Percentiles rank a stretch among this genome's conserved stretches.
These are phyloP conservation scores for Selaginella moellendorffii DNA, from an alignment of 75 land plant species.

Conservation along the genomic window DNA sequence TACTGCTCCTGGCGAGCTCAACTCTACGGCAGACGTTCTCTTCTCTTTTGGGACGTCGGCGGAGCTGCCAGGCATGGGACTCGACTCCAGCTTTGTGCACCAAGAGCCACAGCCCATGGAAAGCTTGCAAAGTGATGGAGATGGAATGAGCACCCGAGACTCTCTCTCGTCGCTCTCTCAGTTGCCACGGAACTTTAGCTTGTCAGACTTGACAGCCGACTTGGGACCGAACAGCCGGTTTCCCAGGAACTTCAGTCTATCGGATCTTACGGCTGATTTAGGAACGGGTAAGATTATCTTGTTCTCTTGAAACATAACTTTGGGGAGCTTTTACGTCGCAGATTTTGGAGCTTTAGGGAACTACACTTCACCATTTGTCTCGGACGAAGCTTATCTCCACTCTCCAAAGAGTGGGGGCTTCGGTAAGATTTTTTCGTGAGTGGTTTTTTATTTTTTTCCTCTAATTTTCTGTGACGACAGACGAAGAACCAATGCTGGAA, in stretches of 20 bases:
- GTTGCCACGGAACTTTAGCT: conserved; percentile 80
- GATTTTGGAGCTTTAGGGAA: conserved; percentile 69
- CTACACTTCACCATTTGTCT: conserved; percentile 71
- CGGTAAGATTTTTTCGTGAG: conserved; percentile 24
- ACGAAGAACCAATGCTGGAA: too few relatives aligned
- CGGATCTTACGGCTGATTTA: background rate
- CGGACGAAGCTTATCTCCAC: conserved; percentile 53
- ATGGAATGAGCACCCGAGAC: conserved; percentile 41
- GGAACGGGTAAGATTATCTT: background rate
- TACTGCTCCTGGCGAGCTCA: too few relatives aligned
- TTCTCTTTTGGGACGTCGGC: conserved; percentile 58
- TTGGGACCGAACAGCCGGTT: conserved; percentile 17
- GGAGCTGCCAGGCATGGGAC: conserved; percentile 71
- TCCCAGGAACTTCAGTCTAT: background rate
- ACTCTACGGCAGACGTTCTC: conserved; percentile 55
- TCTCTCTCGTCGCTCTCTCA: conserved; percentile 53
- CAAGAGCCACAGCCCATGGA: conserved; percentile 40
- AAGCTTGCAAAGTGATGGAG: conserved; percentile 47
- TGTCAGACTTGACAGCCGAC: conserved; percentile 80
- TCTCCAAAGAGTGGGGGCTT: conserved; percentile 69
- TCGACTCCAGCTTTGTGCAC: too few relatives aligned
- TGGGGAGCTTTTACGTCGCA: conserved; percentile 12
- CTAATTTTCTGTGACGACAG: too few relatives aligned
- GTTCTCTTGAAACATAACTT: background rate
- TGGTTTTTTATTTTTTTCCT: too few relatives aligned